Evolutionary conservation across 2,329 filamentous ascomycete species (phyloP), one percentile per base, ranked within the genome.

Genomic region (Lecanoromycetidae sp.): DNA sequence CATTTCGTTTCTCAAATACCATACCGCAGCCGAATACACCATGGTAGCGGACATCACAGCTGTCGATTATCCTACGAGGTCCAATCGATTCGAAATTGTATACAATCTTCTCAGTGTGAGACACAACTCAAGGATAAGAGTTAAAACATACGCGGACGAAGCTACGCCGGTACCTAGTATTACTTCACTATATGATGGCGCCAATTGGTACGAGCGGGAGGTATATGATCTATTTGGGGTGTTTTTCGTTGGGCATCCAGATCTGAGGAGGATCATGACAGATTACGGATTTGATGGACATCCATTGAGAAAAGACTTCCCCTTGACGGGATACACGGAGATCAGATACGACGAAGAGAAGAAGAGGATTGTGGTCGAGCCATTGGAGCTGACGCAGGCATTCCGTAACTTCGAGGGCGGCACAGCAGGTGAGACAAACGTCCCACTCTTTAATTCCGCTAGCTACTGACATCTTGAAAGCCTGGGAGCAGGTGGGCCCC

Each of bases 201-300:
- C 91, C 60, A 91, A 96, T 69, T 98, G 91, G 91, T 96, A 93
- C 65, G 91, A 98, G 74, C 79, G 91, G 57, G 91, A 98, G 69
- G 87, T 94, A 20, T 96, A 96, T 69, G 91, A 98, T 67, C 68
- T 98, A 60, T 98, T 94, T 62, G 91, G 91, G 54, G 87, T 98
- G 56, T 95, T 96, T 75, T 98, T 98, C 69, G 75, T 82, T 46
- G 87, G 83, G 53, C 91, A 98, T 71, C 91, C 91, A 32, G 93
- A 98, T 70, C 74, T 98, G 58, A 80, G 91, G 65, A 80, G 91
- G 57, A 96, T 98, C 71, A 93, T 98, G 90, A 98, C 91, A 56
- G 91, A 98, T 66, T 98, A 98, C 66, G 91, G 91, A 44, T 98
- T 98, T 62, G 93, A 98, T 66, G 91, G 91, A 44, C 91, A 98